A percentile compares a stretch with the other conserved stretches of the same genome.
Evolutionary conservation across 768 basidiomycete genomes (phyloP).

Genomic region (Hygrophoropsis aurantiaca): DNA sequence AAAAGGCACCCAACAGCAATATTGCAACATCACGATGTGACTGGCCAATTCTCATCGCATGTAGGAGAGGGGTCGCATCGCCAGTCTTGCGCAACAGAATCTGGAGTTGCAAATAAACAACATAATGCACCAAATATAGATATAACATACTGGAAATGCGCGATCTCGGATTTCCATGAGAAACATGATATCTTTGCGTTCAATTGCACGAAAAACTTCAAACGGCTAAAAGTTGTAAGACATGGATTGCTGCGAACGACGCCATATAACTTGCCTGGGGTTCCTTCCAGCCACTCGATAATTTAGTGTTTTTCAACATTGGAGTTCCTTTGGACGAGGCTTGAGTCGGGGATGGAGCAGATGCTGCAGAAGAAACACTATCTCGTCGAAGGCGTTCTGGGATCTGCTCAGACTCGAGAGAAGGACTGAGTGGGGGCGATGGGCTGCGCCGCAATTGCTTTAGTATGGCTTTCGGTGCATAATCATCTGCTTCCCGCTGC

Average conservation of each 20-base stretch:
- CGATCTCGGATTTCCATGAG: conserved; percentile 83
- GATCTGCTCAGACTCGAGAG: conserved; percentile 19
- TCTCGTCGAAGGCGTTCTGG: conserved; percentile 9
- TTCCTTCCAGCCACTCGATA: conserved; percentile 43
- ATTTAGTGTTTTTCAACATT: conserved; percentile 8
- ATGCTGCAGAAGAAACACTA: conserved; percentile 16
- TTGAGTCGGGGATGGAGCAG: conserved; percentile 20
- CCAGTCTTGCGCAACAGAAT: conserved; percentile 84
- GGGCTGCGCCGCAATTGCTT: conserved; percentile 51
- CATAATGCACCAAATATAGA: not conserved
- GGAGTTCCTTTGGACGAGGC: conserved; percentile 2
- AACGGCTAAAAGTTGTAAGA: conserved; percentile 39
- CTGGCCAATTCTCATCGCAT: conserved; percentile 81
- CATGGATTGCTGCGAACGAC: not conserved
- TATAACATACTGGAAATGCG: conserved; percentile 67
- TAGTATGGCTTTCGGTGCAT: conserved; percentile 57
- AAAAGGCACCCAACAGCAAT: conserved; percentile 84
- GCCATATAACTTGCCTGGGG: conserved; percentile 43
- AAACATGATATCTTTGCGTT: conserved; percentile 77
- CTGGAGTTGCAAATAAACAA: conserved; percentile 34
- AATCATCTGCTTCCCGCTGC: conserved; percentile 63
- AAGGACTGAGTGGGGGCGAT: conserved; percentile 31
- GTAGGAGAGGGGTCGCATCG: conserved; percentile 84
- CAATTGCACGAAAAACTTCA: conserved; percentile 82
- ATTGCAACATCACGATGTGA: conserved; percentile 84